These are phyloP conservation scores for Oryza meyeriana DNA, from an alignment of 176 grass and related monocot species.

Conservation along the genomic window DNA sequence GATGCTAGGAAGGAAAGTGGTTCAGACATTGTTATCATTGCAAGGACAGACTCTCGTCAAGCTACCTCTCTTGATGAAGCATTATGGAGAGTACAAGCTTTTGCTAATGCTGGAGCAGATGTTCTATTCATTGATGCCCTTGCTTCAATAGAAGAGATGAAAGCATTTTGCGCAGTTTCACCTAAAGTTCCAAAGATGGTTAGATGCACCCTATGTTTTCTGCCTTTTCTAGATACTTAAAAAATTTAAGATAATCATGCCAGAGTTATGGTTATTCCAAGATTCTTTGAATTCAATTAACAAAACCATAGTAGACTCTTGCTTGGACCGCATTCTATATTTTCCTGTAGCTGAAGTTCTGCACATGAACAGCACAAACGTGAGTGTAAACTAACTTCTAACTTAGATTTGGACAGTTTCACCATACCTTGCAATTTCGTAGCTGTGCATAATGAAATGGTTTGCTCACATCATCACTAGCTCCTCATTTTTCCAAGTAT, in stretches of 20 bases:
- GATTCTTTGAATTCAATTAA: neutral
- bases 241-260: neutral
- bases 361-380: neutral
- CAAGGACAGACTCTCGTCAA: constrained; percentile 81
- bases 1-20: constrained; percentile 80
- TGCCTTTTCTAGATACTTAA: neutral
- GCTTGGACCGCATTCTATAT: neutral
- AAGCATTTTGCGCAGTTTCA: constrained; percentile 62
- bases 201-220: constrained; percentile 16
- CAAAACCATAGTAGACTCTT: neutral
- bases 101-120: constrained; percentile 94
- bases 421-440: neutral
- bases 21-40: constrained; percentile 94
- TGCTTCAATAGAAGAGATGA: constrained; percentile 92
- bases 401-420: neutral
- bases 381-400: neutral
- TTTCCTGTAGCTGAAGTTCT: neutral
- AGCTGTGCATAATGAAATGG: neutral
- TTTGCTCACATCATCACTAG: constrained; percentile 1
- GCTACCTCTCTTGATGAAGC: constrained; percentile 86
- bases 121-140: constrained; percentile 91
- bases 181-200: constrained; percentile 96
- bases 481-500: neutral
- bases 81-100: constrained; percentile 81
- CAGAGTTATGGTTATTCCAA: neutral